These are phyloP conservation scores for Iberis pinnata DNA, from an alignment of 345 rosid species.

Conservation along the genomic window DNA sequence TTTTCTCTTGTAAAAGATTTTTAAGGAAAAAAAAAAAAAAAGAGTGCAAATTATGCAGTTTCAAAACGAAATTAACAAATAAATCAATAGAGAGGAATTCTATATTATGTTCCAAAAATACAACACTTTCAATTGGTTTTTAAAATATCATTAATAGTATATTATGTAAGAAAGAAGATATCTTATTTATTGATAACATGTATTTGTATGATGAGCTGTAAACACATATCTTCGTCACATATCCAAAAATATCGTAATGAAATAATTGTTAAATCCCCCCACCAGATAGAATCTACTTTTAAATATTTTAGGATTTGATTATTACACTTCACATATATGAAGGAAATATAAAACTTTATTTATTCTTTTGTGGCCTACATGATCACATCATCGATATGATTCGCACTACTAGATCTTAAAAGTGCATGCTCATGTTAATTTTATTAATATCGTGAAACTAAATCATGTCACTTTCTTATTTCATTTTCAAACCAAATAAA, in stretches of 20 bases:
- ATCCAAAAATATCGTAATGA: not conserved
- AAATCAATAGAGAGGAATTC: too few species aligned
- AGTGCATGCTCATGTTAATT: conserved; percentile 33
- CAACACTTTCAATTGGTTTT: too few species aligned
- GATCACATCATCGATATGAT: conserved; percentile 34
- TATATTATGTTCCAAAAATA: too few species aligned
- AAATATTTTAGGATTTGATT: not conserved
- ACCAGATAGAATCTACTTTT: conserved; percentile 13
- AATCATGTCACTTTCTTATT: conserved; percentile 20
- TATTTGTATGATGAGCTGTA: conserved; percentile 9
- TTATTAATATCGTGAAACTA: conserved; percentile 14
- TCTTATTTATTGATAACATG: not conserved
- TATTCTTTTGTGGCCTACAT: conserved; percentile 29
- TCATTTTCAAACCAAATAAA: not conserved
- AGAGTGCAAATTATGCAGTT: conserved; percentile 10
- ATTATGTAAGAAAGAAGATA: not conserved
- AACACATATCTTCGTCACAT: too few species aligned
- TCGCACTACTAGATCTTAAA: conserved; percentile 33
- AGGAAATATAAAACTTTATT: conserved; percentile 23
- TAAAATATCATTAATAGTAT: too few species aligned
- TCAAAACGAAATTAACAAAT: too few species aligned
- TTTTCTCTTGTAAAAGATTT: conserved; percentile 16
- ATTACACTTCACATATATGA: conserved; percentile 24
- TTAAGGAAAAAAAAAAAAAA: not conserved
- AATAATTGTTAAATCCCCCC: conserved; percentile 14